phyloP scores from a whole-genome alignment of 2,329 filamentous ascomycete genomes.

The Fusarium sp. region DNA sequence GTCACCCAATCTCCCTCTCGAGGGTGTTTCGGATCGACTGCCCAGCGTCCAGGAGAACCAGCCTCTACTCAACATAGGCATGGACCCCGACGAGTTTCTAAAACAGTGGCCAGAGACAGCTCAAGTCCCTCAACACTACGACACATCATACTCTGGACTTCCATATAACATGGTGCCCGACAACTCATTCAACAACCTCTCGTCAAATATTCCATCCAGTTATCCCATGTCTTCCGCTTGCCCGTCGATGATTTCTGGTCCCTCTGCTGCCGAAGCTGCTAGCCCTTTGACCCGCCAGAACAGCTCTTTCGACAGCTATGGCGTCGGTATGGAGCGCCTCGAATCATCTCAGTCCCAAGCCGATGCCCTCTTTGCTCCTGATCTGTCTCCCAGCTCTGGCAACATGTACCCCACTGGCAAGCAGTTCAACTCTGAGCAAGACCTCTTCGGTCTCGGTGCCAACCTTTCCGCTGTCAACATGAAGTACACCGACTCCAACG shows the following conservation, averaged over 20 bases:
- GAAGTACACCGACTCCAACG: constrained; percentile 46
- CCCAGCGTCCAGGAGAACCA: constrained; percentile 51
- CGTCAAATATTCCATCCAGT: constrained; percentile 35
- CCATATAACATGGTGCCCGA: constrained; percentile 29
- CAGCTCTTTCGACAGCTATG: constrained; percentile 50
- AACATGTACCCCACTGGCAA: constrained; percentile 43
- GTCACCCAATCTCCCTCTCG: constrained; percentile 40
- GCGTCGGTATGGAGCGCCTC: constrained; percentile 51
- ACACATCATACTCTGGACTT: constrained; percentile 23
- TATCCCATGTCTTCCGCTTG: constrained; percentile 50
- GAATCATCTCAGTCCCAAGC: constrained; percentile 51
- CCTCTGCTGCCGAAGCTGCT: constrained; percentile 50
- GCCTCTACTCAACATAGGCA: constrained; percentile 46
- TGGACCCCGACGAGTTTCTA: constrained; percentile 53
- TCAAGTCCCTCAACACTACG: constrained; percentile 36
- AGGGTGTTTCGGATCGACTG: constrained; percentile 43
- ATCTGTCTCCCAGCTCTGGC: constrained; percentile 23
- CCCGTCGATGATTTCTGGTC: constrained; percentile 56
- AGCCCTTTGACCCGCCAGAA: constrained; percentile 56
- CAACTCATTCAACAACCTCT: constrained; percentile 21
- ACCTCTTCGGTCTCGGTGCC: constrained; percentile 53
- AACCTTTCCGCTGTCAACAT: constrained; percentile 37
- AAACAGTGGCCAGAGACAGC: constrained; percentile 41
- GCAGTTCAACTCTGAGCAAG: constrained; percentile 43
- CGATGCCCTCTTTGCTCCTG: constrained; percentile 35